Evolutionary conservation across 163 green algal genomes (phyloP).

Genomic region (Scenedesmus sp.): DNA sequence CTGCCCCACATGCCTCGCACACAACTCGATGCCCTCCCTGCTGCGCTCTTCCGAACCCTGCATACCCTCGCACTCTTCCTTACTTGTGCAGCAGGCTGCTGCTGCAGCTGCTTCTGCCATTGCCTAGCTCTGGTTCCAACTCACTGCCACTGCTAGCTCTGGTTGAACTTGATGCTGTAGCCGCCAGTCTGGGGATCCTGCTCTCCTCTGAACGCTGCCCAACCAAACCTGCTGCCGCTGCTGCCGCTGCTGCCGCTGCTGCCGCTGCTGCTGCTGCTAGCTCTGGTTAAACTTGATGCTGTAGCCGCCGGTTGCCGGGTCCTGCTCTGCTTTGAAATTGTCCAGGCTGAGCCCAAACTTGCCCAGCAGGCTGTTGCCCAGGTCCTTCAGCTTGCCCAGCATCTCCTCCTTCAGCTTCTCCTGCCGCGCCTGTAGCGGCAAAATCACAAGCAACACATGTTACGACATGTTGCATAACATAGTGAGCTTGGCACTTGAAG

Average conservation of each 20-base stretch:
- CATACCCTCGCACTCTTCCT: no score
- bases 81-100: no score
- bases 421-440: conserved; percentile 24
- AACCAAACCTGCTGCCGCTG: conserved; percentile 64
- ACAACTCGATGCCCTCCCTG: no score
- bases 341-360: conserved; percentile 97
- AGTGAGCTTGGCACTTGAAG: conserved; percentile 73
- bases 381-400: conserved; percentile 94
- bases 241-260: not conserved
- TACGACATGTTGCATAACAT: not conserved
- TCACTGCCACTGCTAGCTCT: not conserved
- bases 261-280: not conserved
- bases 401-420: conserved; percentile 72
- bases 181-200: conserved; percentile 93
- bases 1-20: no score
- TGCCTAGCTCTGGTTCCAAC: no score
- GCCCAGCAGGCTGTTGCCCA: conserved; percentile 96
- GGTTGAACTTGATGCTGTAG: conserved; percentile 93
- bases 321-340: conserved; percentile 98
- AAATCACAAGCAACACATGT: not conserved
- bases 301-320: conserved; percentile 94
- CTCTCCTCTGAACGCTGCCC: conserved; percentile 98
- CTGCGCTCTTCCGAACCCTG: no score
- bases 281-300: conserved; percentile 86
- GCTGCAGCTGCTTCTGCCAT: no score